Percentiles rank a stretch among this genome's conserved stretches.
These are phyloP conservation scores for Claviceps paspali DNA, from an alignment of 2,329 filamentous ascomycete genomes.

Conservation along the genomic window DNA sequence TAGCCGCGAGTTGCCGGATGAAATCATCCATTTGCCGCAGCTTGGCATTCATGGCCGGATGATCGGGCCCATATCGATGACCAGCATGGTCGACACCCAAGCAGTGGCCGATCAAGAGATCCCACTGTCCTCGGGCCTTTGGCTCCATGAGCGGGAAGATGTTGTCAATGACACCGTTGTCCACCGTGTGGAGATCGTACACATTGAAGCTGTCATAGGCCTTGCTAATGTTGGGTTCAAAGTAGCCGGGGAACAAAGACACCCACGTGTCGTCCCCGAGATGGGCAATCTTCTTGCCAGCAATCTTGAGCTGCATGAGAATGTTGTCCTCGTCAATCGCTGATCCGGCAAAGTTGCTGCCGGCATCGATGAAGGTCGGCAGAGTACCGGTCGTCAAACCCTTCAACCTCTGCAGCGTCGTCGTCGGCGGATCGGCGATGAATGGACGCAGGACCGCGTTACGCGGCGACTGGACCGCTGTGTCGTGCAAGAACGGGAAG, in stretches of 20 bases:
- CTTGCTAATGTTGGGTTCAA: conserved; percentile 69
- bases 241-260: conserved; percentile 82
- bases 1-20: conserved; percentile 53
- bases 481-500: conserved; percentile 75
- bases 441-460: conserved; percentile 88
- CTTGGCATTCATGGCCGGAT: conserved; percentile 82
- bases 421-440: conserved; percentile 91
- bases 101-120: conserved; percentile 87
- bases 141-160: conserved; percentile 67
- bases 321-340: conserved; percentile 87
- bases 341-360: conserved; percentile 88
- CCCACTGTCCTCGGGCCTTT: conserved; percentile 58
- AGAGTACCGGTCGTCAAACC: conserved; percentile 89
- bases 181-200: conserved; percentile 92
- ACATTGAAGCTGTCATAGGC: conserved; percentile 97
- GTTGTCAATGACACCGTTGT: conserved; percentile 86
- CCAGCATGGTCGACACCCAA: conserved; percentile 94
- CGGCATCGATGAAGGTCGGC: conserved; percentile 85
- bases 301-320: conserved; percentile 49
- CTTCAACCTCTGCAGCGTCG: conserved; percentile 83
- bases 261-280: conserved; percentile 98
- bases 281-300: conserved; percentile 67
- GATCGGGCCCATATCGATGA: conserved; percentile 87
- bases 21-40: conserved; percentile 80
- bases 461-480: conserved; percentile 53